These are phyloP conservation scores for Taphrina pruni DNA, from an alignment of 1,139 yeast genomes.

Conservation along the genomic window DNA sequence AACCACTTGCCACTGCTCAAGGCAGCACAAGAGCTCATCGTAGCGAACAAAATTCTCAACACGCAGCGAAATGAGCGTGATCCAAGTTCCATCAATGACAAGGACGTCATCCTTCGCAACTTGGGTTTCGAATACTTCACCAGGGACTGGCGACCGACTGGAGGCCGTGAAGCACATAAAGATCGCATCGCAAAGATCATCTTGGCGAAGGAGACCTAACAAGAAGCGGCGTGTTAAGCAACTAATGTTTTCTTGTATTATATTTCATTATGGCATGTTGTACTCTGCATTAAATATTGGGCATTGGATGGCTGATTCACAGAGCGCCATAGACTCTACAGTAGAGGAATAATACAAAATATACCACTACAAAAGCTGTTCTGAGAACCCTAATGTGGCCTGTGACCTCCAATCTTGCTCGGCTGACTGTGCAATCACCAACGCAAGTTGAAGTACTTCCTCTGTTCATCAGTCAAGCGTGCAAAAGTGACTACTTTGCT, in stretches of 20 bases:
- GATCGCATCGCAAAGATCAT: background rate
- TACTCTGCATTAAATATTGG: background rate
- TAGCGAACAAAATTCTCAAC: background rate
- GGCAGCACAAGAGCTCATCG: constrained; percentile 8
- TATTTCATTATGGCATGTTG: no score
- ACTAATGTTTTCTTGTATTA: no score
- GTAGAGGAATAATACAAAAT: background rate
- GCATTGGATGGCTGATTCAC: background rate
- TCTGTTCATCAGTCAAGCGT: constrained; percentile 3
- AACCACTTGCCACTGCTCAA: constrained; percentile 12
- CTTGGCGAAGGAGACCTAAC: background rate
- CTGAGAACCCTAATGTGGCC: no score
- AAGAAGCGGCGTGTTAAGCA: no score
- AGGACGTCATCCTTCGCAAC: background rate
- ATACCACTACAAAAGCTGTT: background rate
- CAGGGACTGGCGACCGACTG: background rate
- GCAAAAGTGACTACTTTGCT: constrained; percentile 6
- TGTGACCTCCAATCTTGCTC: no score
- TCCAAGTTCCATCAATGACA: background rate
- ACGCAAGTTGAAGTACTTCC: background rate
- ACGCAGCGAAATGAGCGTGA: background rate
- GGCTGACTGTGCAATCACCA: background rate
- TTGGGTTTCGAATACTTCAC: constrained; percentile 12
- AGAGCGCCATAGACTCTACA: background rate
- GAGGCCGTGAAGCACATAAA: constrained; percentile 4